phyloP scores from a whole-genome alignment of 148 eudicot species.

The Vaccinium corymbosum region DNA sequence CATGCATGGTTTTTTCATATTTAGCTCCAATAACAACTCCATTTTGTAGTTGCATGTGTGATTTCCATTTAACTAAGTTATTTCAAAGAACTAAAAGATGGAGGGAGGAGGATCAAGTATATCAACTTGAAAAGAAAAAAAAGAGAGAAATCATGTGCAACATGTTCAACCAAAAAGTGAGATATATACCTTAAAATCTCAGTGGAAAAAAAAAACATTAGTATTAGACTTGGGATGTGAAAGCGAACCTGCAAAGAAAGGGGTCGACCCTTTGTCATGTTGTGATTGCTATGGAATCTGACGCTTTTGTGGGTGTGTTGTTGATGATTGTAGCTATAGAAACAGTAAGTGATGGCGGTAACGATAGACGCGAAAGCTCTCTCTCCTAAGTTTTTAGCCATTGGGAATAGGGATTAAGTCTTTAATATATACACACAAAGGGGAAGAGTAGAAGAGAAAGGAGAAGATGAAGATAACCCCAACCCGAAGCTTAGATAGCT shows the following conservation, averaged over 20 bases:
- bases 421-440: slow-evolving; percentile 9
- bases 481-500: neutral
- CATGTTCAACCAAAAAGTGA: neutral
- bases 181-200: neutral
- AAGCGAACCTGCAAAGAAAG: slow-evolving; percentile 18
- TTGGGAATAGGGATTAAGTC: neutral
- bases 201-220: neutral
- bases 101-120: neutral
- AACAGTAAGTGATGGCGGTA: slow-evolving; percentile 19
- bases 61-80: neutral
- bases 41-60: neutral
- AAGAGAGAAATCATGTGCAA: neutral
- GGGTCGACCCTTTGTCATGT: slow-evolving; percentile 14
- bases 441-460: neutral
- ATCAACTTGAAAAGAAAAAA: neutral
- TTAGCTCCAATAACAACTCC: neutral
- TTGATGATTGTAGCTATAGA: slow-evolving; percentile 19
- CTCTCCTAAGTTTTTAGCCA: slow-evolving; percentile 20
- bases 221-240: neutral
- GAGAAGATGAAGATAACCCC: neutral
- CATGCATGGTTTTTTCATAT: neutral
- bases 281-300: slow-evolving; percentile 3
- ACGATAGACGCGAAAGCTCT: slow-evolving; percentile 25
- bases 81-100: neutral
- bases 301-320: neutral